Base-by-base conservation (phyloP, 2,329 filamentous ascomycete species). In the Biscogniauxia sp. region DNA sequence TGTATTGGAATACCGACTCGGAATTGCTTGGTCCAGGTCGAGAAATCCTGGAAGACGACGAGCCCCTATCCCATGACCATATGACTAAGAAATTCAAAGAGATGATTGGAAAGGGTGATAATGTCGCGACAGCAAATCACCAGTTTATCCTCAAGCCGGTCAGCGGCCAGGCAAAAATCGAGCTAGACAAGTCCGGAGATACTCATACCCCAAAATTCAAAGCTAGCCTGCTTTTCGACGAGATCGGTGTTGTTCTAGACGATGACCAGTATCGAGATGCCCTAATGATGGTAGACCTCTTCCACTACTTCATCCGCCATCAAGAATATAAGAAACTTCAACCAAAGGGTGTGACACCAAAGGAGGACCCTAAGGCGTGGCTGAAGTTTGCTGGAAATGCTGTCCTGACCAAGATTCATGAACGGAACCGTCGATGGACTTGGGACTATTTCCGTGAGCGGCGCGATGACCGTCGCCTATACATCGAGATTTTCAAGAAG, bases 1-100 rank as follows among this genome's bases (percentile, higher is more conserved):
- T 98, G 9, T 99, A 99, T 76, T 99, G 96, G 95, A 96, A 99
- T 74, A 99, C 95, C 1, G 94, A 99, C 74, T 87, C 93, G 0
- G 83, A 89, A 25, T 83, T 99, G 3, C 82, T 98, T 51, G 92
- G 93, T 13, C 88, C 90, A 4, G 93, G 93, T 7, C 88, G 90
- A 67, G 92, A 95, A 66, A 85, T 86, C 3, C 80, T 87, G 8
- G 77, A 80, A 3, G 84, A 81, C 32, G 81, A 84, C 11, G 84
- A 91, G 64, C 78, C 84, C 8, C 81, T 90, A 56, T 79, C 88
- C 8, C 92, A 96, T 66, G 84, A 87, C 26, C 89, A 94, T 51
- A 86, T 98, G 74, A 84, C 97, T 55, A 78, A 84, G 25, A 90
- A 86, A 64, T 90, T 98, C 72, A 89, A 87, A 68, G 82, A 85